phyloP scores from a whole-genome alignment of 129 eudicot species.

The Flaveria trinervia region DNA sequence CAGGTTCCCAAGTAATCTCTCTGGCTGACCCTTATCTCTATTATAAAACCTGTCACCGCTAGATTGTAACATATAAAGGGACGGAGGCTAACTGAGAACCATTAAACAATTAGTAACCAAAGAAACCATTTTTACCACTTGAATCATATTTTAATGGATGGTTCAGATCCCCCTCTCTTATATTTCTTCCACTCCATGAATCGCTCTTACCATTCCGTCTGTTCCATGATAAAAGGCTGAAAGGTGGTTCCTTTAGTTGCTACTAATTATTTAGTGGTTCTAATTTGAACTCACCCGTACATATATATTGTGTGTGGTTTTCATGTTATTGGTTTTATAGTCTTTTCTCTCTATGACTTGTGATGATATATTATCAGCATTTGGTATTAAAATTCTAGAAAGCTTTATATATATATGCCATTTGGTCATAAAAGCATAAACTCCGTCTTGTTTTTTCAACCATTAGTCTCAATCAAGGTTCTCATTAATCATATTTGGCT shows the following conservation, averaged over 20 bases:
- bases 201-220: too few relatives aligned
- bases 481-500: not conserved
- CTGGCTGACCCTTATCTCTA: not conserved
- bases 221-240: not conserved
- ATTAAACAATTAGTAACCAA: too few relatives aligned
- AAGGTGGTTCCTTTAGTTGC: not conserved
- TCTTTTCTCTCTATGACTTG: not conserved
- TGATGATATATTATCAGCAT: not conserved
- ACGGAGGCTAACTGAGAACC: not conserved
- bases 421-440: not conserved
- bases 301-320: not conserved
- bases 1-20: constrained; percentile 77
- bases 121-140: not conserved
- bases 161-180: not conserved
- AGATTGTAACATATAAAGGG: not conserved
- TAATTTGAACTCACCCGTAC: not conserved
- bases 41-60: not conserved
- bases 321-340: not conserved
- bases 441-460: not conserved
- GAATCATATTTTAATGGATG: not conserved
- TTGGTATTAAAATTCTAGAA: not conserved
- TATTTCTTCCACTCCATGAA: too few relatives aligned
- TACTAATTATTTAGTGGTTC: not conserved
- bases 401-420: not conserved
- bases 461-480: not conserved